phyloP scores from a whole-genome alignment of 1,284 basidiomycete species.

The Sanghuangporus weigelae region DNA sequence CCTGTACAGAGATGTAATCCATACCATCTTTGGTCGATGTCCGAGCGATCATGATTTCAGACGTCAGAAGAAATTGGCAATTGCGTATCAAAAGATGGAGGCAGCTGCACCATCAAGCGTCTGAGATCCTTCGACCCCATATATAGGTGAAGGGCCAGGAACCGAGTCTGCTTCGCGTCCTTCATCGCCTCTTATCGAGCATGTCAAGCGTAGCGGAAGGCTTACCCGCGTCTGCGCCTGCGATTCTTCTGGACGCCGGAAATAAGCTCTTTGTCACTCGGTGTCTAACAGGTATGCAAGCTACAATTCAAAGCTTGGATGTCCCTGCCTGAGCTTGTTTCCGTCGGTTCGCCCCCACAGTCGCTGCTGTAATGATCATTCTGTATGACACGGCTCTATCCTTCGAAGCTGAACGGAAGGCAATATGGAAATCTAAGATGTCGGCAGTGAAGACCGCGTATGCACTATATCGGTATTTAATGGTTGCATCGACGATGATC shows the following conservation, averaged over 20 bases:
- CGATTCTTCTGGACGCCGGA: not conserved
- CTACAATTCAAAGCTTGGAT: not conserved
- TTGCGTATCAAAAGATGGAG: not conserved
- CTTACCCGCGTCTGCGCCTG: not conserved
- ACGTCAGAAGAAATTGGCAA: not conserved
- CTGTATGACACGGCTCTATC: not conserved
- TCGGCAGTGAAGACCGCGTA: not conserved
- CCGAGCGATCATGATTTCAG: not conserved
- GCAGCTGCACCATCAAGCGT: not conserved
- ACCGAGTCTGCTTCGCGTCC: not conserved
- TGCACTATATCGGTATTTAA: not conserved
- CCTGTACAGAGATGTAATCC: not conserved
- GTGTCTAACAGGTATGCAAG: not conserved
- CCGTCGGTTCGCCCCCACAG: not conserved
- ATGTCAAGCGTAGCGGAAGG: not conserved
- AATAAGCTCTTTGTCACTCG: not conserved
- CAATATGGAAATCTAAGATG: not conserved
- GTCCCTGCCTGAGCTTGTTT: not conserved
- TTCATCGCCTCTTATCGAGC: not conserved
- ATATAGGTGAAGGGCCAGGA: not conserved
- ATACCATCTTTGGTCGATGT: not conserved
- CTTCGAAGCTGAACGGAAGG: not conserved
- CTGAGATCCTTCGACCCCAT: not conserved
- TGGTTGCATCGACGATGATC: not conserved
- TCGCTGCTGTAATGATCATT: not conserved